Evolutionary conservation across 495 filamentous ascomycete genomes (phyloP).

Genomic region (Lasiosphaeriaceae sp.): DNA sequence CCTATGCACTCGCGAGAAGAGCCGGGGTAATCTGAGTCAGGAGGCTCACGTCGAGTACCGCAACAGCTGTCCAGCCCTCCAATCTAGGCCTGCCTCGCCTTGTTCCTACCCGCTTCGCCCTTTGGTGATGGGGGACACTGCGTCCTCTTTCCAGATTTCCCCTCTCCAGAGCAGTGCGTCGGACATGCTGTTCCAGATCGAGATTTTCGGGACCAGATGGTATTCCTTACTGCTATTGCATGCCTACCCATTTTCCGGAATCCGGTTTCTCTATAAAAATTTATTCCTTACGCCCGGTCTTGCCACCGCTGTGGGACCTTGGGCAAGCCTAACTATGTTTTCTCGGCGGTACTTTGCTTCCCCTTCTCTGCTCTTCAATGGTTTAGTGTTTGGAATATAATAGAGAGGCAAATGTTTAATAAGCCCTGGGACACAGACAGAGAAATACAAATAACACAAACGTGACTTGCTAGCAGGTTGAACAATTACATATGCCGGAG

Average conservation of each 20-base stretch:
- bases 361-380: no score
- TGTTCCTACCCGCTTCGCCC: neutral
- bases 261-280: neutral
- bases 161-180: neutral
- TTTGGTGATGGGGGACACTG: neutral
- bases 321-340: neutral
- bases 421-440: no score
- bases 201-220: neutral
- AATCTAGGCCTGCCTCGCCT: neutral
- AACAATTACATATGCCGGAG: no score
- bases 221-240: neutral
- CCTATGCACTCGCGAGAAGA: neutral
- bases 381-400: no score
- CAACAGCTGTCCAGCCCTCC: neutral
- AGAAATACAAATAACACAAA: no score
- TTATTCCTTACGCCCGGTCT: neutral
- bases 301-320: neutral
- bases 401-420: no score
- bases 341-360: neutral
- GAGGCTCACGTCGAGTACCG: neutral
- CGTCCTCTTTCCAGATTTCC: neutral
- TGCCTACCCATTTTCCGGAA: neutral
- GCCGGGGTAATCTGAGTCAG: neutral
- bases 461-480: no score
- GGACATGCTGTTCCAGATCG: neutral